Evolutionary conservation across 2,329 filamentous ascomycete genomes (phyloP).

Genomic region (Trichoderma guizhouense): DNA sequence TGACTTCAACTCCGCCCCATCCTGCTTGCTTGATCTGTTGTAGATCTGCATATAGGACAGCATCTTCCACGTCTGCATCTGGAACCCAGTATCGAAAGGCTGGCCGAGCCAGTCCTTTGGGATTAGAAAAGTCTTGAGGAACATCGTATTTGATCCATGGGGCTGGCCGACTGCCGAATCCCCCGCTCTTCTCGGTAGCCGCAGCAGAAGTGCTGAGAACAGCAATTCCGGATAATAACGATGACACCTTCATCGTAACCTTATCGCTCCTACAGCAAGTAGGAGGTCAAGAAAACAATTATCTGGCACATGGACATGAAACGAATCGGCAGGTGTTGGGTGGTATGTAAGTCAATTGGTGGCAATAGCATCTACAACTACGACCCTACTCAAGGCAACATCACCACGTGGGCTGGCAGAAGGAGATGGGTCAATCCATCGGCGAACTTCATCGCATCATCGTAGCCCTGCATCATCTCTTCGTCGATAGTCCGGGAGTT

Average conservation of each 20-base stretch:
- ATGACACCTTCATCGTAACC: not conserved
- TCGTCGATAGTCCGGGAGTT: not conserved
- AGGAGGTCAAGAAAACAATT: not conserved
- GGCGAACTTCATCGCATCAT: constrained; percentile 4
- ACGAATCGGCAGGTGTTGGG: not conserved
- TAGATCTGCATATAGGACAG: not conserved
- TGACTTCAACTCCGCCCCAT: not conserved
- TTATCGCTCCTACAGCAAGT: not conserved
- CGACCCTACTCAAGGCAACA: not conserved
- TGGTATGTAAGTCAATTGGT: not conserved
- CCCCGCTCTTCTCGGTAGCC: not conserved
- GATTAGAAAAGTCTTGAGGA: not conserved
- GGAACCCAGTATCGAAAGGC: constrained; percentile 6
- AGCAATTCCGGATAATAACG: not conserved
- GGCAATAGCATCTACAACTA: not conserved
- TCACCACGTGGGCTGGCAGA: not conserved
- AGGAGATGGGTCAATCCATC: not conserved
- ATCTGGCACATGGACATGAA: not conserved
- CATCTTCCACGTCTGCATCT: not conserved
- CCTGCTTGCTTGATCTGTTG: not conserved
- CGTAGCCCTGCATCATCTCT: not conserved
- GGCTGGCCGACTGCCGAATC: not conserved
- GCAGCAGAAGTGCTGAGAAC: not conserved
- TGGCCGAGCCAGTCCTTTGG: not conserved
- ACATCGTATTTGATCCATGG: not conserved